phyloP scores from a whole-genome alignment of 371 early-diverging fungal species.

The Mucor irregularis region DNA sequence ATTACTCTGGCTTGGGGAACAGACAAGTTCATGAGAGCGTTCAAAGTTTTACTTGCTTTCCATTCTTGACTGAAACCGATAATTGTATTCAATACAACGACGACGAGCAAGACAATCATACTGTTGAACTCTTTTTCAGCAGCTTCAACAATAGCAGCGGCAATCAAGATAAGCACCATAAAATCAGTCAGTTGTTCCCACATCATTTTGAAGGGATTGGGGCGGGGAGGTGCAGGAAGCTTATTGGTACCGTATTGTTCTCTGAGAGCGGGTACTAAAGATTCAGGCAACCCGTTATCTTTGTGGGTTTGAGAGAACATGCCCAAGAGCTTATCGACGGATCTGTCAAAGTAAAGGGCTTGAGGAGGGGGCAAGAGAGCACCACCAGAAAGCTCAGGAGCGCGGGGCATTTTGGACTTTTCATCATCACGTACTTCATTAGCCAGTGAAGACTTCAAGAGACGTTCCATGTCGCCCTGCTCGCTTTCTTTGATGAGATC shows the following conservation, averaged over 20 bases:
- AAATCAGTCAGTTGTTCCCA: conserved; percentile 88
- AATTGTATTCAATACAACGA: conserved; percentile 82
- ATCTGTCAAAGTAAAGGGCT: conserved; percentile 87
- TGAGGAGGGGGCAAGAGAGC: conserved; percentile 56
- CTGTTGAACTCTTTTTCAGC: conserved; percentile 76
- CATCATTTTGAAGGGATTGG: conserved; percentile 77
- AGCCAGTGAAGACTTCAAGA: conserved; percentile 39
- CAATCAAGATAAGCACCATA: conserved; percentile 82
- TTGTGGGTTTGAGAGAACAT: conserved; percentile 82
- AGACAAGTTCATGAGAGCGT: conserved; percentile 82
- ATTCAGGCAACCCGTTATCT: conserved; percentile 64
- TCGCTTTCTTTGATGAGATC: conserved; percentile 83
- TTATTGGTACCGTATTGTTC: conserved; percentile 85
- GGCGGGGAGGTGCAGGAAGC: conserved; percentile 75
- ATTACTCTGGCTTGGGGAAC: conserved; percentile 84
- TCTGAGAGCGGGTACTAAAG: conserved; percentile 54
- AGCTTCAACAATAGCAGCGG: conserved; percentile 73
- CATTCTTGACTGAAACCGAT: conserved; percentile 93
- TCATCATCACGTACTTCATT: conserved; percentile 26
- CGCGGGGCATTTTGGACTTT: conserved; percentile 29
- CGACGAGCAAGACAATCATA: conserved; percentile 76
- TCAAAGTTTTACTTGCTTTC: conserved; percentile 88
- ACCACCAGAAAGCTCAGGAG: conserved; percentile 23
- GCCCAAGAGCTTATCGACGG: conserved; percentile 68
- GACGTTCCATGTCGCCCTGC: conserved; percentile 70